phyloP scores from a whole-genome alignment of 352 stramenopile genomes.

The Phytophthora pini region DNA sequence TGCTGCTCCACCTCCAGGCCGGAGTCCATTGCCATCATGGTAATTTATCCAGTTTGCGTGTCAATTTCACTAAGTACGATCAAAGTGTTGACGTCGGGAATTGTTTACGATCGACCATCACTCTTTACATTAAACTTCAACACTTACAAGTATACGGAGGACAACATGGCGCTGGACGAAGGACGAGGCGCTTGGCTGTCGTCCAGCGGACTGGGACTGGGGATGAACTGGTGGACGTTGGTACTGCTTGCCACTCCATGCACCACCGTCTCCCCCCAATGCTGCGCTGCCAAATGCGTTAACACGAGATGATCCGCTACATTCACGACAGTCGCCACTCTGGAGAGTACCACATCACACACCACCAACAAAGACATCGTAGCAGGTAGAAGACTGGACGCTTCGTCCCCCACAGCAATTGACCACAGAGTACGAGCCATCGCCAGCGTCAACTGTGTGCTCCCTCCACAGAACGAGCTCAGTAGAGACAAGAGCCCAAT shows the following conservation, averaged over 20 bases:
- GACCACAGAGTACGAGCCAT: slow-evolving; percentile 38
- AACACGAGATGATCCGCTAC: slow-evolving; percentile 51
- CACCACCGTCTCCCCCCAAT: slow-evolving; percentile 54
- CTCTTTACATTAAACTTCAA: no score
- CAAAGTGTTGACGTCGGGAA: no score
- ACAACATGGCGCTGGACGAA: slow-evolving; percentile 27
- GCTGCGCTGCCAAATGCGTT: slow-evolving; percentile 48
- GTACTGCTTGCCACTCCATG: neutral
- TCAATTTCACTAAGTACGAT: no score
- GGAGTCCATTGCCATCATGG: neutral
- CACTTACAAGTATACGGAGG: slow-evolving; percentile 26
- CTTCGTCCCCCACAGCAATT: slow-evolving; percentile 14
- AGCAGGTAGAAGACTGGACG: slow-evolving; percentile 12
- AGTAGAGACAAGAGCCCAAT: slow-evolving; percentile 35
- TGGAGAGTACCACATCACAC: slow-evolving; percentile 50
- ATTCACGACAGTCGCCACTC: slow-evolving; percentile 38
- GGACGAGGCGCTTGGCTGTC: slow-evolving; percentile 21
- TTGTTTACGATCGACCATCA: no score
- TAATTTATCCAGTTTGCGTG: no score
- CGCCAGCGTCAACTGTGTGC: slow-evolving; percentile 26
- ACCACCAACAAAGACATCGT: slow-evolving; percentile 52
- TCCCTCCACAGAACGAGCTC: slow-evolving; percentile 47
- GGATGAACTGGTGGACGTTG: slow-evolving; percentile 2
- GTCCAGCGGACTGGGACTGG: slow-evolving; percentile 16
- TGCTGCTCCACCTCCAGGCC: neutral